Evolutionary conservation across 2,329 filamentous ascomycete genomes (phyloP).

Genomic region (Colletotrichum filicis): DNA sequence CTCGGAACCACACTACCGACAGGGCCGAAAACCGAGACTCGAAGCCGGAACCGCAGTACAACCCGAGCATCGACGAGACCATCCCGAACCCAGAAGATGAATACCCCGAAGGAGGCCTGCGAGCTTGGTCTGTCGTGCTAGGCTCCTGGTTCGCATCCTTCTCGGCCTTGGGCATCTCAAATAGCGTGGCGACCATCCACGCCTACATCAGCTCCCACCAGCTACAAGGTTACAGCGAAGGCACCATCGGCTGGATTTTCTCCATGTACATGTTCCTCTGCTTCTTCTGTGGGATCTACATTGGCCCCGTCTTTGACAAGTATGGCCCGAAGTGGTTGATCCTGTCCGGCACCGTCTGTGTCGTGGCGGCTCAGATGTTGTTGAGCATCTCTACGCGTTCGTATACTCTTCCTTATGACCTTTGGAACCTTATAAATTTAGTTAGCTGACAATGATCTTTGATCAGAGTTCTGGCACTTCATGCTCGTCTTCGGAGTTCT

Average conservation of each 20-base stretch:
- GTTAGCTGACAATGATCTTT: not conserved
- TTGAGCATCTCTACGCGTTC: constrained; percentile 76
- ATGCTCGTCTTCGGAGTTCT: constrained; percentile 82
- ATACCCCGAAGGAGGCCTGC: constrained; percentile 84
- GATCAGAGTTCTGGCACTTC: constrained; percentile 81
- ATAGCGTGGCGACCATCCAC: constrained; percentile 82
- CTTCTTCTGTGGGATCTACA: constrained; percentile 86
- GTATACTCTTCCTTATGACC: constrained; percentile 29
- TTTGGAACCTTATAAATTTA: not conserved
- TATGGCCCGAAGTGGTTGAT: constrained; percentile 82
- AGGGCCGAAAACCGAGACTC: no score
- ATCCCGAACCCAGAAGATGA: constrained; percentile 49
- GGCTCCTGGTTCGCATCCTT: constrained; percentile 84
- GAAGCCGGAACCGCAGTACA: not conserved
- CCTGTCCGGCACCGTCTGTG: constrained; percentile 71
- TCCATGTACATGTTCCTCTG: constrained; percentile 85
- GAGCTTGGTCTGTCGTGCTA: constrained; percentile 86
- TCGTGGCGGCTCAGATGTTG: constrained; percentile 72
- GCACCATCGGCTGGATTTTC: constrained; percentile 87
- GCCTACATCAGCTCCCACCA: constrained; percentile 81
- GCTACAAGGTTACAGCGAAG: constrained; percentile 72
- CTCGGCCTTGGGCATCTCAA: constrained; percentile 81
- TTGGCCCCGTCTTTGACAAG: constrained; percentile 88
- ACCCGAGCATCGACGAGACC: constrained; percentile 10
- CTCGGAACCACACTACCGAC: not conserved